Evolutionary conservation across 1,139 yeast species (phyloP).

Genomic region (Arxiozyma slooffiae): DNA sequence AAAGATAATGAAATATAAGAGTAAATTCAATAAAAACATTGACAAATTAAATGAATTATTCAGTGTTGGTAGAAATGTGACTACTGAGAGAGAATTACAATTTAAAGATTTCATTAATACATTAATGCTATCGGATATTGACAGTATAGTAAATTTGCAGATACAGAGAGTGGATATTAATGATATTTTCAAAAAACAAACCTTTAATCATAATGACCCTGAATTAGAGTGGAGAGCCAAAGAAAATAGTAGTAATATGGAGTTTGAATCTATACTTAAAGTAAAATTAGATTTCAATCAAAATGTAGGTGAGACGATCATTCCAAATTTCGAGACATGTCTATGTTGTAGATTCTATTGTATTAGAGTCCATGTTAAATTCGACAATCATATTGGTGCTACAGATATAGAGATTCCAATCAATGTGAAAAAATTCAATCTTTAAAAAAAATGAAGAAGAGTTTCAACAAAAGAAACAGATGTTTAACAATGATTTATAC

Average conservation of each 20-base stretch:
- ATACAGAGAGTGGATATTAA: conserved; percentile 13
- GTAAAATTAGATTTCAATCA: conserved; percentile 27
- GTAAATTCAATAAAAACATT: conserved; percentile 14
- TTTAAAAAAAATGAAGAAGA: neutral
- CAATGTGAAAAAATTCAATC: conserved; percentile 26
- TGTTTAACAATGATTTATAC: neutral
- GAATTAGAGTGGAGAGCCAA: conserved; percentile 6
- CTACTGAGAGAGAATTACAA: conserved; percentile 12
- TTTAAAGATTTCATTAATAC: conserved; percentile 22
- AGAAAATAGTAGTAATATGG: conserved; percentile 8
- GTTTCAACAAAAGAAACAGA: neutral
- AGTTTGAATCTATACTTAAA: conserved; percentile 20
- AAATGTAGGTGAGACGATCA: conserved; percentile 35
- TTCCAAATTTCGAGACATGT: conserved; percentile 53
- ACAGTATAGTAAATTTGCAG: conserved; percentile 20
- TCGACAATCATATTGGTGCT: conserved; percentile 27
- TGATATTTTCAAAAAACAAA: conserved; percentile 24
- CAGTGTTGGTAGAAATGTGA: conserved; percentile 10
- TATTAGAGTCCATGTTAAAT: conserved; percentile 28
- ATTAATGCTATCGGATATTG: conserved; percentile 18
- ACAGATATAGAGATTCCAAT: conserved; percentile 32
- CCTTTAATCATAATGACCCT: conserved; percentile 2
- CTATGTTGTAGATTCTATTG: conserved; percentile 44
- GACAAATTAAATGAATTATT: conserved; percentile 15
- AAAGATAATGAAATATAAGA: conserved; percentile 10